phyloP scores from a whole-genome alignment of 768 basidiomycete genomes.

The Boletus vinaceobasis region DNA sequence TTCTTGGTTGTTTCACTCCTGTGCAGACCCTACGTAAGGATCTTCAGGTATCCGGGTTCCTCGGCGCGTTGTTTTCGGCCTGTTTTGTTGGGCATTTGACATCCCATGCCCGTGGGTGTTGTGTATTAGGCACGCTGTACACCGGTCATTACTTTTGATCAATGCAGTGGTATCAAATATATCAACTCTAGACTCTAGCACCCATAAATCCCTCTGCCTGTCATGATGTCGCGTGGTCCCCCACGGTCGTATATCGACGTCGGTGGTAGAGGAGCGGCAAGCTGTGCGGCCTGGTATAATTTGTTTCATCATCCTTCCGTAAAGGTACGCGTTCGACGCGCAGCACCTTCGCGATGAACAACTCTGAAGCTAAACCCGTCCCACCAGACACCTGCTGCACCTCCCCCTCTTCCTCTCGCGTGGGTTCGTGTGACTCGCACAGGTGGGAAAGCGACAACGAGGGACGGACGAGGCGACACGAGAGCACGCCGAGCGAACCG shows the following conservation, averaged over 20 bases:
- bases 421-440: conserved; percentile 19
- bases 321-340: conserved; percentile 47
- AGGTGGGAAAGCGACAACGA: conserved; percentile 63
- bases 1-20: too few species aligned
- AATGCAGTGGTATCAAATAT: conserved; percentile 6
- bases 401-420: conserved; percentile 2
- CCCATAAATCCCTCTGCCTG: not conserved
- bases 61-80: not conserved
- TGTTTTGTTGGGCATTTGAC: too few species aligned
- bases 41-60: not conserved
- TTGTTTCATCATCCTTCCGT: conserved; percentile 15
- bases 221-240: conserved; percentile 21
- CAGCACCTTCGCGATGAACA: conserved; percentile 80
- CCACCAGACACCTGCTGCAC: conserved; percentile 22
- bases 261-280: conserved; percentile 65
- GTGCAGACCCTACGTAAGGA: not conserved
- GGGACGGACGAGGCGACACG: conserved; percentile 61
- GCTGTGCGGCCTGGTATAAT: conserved; percentile 26
- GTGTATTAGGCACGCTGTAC: conserved; percentile 9
- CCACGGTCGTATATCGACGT: conserved; percentile 54
- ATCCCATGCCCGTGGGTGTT: not conserved
- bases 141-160: not conserved
- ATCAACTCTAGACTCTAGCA: not conserved
- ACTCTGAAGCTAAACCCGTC: conserved; percentile 51
- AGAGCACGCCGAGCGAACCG: conserved; percentile 64